A percentile compares a stretch with the other conserved stretches of the same genome.
Evolutionary conservation across 1,284 basidiomycete genomes (phyloP).

Genomic region (Pulchroboletus neoregius): DNA sequence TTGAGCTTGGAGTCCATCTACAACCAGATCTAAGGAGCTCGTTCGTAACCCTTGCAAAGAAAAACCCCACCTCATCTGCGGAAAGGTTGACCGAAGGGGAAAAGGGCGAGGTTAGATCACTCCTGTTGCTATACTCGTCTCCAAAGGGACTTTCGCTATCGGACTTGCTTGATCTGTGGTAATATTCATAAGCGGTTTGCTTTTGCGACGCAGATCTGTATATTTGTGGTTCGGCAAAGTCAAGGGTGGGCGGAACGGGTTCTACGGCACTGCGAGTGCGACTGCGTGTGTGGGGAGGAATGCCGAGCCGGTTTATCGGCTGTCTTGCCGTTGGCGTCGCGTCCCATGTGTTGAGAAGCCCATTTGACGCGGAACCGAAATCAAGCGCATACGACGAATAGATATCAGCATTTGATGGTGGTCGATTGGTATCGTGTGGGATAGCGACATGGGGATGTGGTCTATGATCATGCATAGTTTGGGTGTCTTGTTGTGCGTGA

Average conservation of each 20-base stretch:
- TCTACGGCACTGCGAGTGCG: conserved; percentile 43
- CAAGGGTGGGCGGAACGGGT: conserved; percentile 27
- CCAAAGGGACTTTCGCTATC: conserved; percentile 23
- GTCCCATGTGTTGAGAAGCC: conserved; percentile 23
- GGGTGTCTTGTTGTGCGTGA: conserved; percentile 1
- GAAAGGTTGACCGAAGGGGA: conserved; percentile 23
- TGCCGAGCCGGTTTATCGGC: conserved; percentile 6
- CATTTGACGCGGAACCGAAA: conserved; percentile 15
- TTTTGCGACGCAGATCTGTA: conserved; percentile 47
- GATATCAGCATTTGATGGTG: conserved; percentile 24
- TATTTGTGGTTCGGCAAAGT: conserved; percentile 52
- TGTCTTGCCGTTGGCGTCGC: conserved; percentile 26
- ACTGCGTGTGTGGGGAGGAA: conserved; percentile 17
- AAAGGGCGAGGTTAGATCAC: conserved; percentile 21
- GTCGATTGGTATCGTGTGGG: conserved; percentile 35
- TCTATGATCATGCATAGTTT: conserved; percentile 29
- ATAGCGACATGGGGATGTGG: conserved; percentile 42
- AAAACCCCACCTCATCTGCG: conserved; percentile 29
- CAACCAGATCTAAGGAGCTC: conserved; percentile 7
- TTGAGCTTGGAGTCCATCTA: conserved; percentile 34
- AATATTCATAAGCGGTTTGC: conserved; percentile 36
- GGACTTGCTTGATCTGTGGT: conserved; percentile 42
- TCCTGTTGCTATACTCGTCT: conserved; percentile 12
- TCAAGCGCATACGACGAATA: conserved; percentile 29
- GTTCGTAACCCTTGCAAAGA: background rate